Conservation (phyloP, 176 grass and related monocot species). For the Carex scoparia region DNA sequence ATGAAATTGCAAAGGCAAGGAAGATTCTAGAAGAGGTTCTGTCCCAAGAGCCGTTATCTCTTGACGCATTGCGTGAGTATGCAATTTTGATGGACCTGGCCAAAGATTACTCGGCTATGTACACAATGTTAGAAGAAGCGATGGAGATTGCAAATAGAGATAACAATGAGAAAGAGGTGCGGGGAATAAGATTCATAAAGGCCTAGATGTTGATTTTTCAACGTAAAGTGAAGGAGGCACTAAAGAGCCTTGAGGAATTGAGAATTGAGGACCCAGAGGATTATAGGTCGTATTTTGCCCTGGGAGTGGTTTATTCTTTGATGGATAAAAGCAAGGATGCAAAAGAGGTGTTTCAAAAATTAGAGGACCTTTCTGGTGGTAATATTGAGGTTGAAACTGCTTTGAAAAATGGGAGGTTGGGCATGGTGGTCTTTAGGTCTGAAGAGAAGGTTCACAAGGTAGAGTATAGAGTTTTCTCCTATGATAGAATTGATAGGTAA, state of each 20-base stretch:
- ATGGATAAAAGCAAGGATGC: constrained; percentile 38
- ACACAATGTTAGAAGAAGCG: constrained; percentile 30
- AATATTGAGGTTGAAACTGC: constrained; percentile 25
- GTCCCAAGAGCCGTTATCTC: constrained; percentile 21
- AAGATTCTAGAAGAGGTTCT: constrained; percentile 38
- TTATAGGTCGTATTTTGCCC: constrained; percentile 60
- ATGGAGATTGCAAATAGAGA: constrained; percentile 30
- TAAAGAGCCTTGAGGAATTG: constrained; percentile 53
- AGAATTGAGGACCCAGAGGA: constrained; percentile 49
- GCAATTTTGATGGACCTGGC: constrained; percentile 41
- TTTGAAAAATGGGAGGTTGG: constrained; percentile 22
- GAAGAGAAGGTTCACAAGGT: background rate
- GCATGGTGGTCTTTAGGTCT: background rate
- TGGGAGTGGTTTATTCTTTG: constrained; percentile 45
- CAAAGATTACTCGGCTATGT: constrained; percentile 25
- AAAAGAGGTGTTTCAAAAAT: constrained; percentile 35
- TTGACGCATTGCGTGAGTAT: constrained; percentile 57
- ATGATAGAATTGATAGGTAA: background rate
- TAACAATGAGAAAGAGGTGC: constrained; percentile 21
- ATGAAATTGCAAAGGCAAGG: constrained; percentile 20
- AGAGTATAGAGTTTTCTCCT: constrained; percentile 11
- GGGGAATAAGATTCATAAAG: constrained; percentile 39
- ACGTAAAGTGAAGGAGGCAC: constrained; percentile 51
- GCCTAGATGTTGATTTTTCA: constrained; percentile 65
- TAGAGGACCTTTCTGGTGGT: constrained; percentile 25